Evolutionary conservation across 139 green algal genomes (phyloP), one percentile per base, ranked within the genome.

Genomic region (Limnomonas spitsbergensis): DNA sequence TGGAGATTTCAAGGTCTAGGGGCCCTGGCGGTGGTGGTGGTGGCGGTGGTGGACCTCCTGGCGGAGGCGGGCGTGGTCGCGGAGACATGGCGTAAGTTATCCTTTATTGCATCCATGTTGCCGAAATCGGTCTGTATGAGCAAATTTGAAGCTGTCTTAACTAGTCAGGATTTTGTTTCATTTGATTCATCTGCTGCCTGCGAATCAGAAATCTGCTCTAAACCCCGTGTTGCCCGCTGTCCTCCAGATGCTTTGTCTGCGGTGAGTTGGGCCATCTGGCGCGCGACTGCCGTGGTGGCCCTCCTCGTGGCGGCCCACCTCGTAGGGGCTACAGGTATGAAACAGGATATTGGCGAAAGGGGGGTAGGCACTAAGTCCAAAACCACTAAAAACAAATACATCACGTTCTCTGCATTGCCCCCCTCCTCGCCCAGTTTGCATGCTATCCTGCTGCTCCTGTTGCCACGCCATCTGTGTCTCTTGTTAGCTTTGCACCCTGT

Each of bases 81-180:
- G 6, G 56, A 39, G 75, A 80, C 9, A 75, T 80, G 75, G 61
- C 56, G n/a, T 79, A n/a, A n/a, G n/a, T n/a, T n/a, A n/a, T n/a
- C n/a, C n/a, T n/a, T n/a, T n/a, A n/a, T n/a, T n/a, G n/a, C n/a
- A n/a, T n/a, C n/a, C n/a, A n/a, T n/a, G n/a, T n/a, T n/a, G n/a
- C n/a, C n/a, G 53, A 72, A 72, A 34, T 39, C 24, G 26, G 7
- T 7, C 26, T 24, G 27, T 37, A 36, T 37, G 61, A 7, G 24
- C 29, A 37, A 20, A 72, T 39, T 34, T 37, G 7, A 72, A 39
- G 61, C 26, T 39, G 9, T 7, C 26, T 36, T 20, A 37, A 37
- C 29, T 7, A 39, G 6, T 72, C 61, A 72, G 7, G 7, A 36
- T 7, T 36, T 72, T 72, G 61, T 72, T 34, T 37, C 9, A 34